These are phyloP conservation scores for Diaporthe humulicola DNA, from an alignment of 2,329 filamentous ascomycete genomes.

Conservation along the genomic window DNA sequence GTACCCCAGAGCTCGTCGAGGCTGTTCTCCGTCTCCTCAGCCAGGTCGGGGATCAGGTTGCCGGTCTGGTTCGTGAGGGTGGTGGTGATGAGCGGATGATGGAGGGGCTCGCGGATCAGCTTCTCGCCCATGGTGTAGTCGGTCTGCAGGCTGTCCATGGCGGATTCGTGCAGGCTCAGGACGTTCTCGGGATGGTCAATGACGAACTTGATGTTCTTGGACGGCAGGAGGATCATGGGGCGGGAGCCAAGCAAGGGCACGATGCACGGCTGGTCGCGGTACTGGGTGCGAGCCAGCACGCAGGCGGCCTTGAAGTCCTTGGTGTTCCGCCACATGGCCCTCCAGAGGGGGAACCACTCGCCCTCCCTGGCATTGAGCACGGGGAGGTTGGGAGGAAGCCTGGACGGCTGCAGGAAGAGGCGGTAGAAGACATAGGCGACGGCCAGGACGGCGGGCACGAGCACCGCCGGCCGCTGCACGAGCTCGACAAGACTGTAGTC, in stretches of 20 bases:
- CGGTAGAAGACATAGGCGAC: slow-evolving; percentile 46
- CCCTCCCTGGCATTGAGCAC: slow-evolving; percentile 49
- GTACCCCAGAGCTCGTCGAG: slow-evolving; percentile 49
- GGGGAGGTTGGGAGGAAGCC: slow-evolving; percentile 47
- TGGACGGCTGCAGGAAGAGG: slow-evolving; percentile 43
- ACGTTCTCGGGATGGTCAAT: slow-evolving; percentile 49
- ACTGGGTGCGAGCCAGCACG: slow-evolving; percentile 44
- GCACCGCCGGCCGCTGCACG: slow-evolving; percentile 44
- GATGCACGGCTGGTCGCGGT: slow-evolving; percentile 45
- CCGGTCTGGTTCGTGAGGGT: slow-evolving; percentile 49
- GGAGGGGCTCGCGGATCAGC: slow-evolving; percentile 48
- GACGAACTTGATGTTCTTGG: slow-evolving; percentile 48
- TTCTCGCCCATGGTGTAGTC: slow-evolving; percentile 50
- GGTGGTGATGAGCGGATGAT: slow-evolving; percentile 49
- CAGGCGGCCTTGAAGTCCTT: slow-evolving; percentile 47
- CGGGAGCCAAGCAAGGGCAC: slow-evolving; percentile 44
- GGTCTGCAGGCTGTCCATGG: slow-evolving; percentile 51
- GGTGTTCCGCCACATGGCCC: slow-evolving; percentile 49
- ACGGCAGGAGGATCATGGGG: slow-evolving; percentile 47
- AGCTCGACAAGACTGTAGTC: slow-evolving; percentile 32
- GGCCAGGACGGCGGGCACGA: slow-evolving; percentile 44
- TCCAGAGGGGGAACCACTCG: slow-evolving; percentile 50
- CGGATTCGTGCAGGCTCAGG: slow-evolving; percentile 50
- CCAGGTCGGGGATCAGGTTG: slow-evolving; percentile 47
- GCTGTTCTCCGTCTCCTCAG: slow-evolving; percentile 48